Base-by-base conservation (phyloP, 78 protist species). In the Emiliania huxleyi region DNA sequence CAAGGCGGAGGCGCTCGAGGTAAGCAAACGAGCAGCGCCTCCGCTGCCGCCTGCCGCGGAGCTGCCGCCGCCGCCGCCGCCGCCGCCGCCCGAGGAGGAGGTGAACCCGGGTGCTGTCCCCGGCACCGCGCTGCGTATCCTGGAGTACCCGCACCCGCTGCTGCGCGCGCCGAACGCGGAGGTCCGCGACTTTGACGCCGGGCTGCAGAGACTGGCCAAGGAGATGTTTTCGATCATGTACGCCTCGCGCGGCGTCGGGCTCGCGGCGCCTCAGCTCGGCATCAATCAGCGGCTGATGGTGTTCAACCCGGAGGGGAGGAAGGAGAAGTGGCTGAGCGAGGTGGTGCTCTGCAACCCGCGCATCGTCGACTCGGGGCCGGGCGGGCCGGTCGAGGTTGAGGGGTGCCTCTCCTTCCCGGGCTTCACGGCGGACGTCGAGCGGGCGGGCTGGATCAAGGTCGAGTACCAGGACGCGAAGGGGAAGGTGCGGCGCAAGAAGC, bases 331-430 rank as follows among this genome's bases (percentile, higher is more conserved):
- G 45, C 2, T 2, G 38, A 11, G 11, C 22, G 56, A 87, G 75
- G 35, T 33, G 22, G 73, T 56, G 69, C 79, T 87, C 18, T 19
- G 25, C 48, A 90, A 90, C 56, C 92, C 92, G 40, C 3, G 8
- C 62, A 69, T 90, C 3, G 81, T 90, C n/a, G 85, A 37, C 33
- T 23, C 1, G 48, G 38, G 56, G 33, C 73, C 46, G 48, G 83
- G 56, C n/a, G 25, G 22, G 15, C 73, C 18, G 25, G 38, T 48
- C 71, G 91, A 52, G 69, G 91, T 37, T 40, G 92, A 90, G 55
- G 92, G 85, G n/a, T 90, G 92, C 69, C 92, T 90, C 42, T 90
- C 92, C 23, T 90, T 69, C 62, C 92, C 85, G 3, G 81, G 49
- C 38, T 35, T 6, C 45, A 15, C 33, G 29, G 91, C 35, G 49